A percentile compares a stretch with the other conserved stretches of the same genome.
Conservation (phyloP, 306 rosid genomes). For the Vigna nakashimae region DNA sequence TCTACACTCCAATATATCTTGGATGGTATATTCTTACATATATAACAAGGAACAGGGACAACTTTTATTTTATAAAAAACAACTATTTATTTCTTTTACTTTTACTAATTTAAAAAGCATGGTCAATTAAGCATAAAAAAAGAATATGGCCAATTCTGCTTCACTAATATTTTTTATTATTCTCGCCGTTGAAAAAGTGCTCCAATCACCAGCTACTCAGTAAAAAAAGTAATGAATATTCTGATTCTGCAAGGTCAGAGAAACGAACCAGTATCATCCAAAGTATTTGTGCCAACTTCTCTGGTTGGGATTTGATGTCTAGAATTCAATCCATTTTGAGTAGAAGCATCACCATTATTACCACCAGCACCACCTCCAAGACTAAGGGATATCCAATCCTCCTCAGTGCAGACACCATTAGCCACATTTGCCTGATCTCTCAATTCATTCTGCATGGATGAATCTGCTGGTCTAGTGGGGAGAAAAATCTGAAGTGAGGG, state of each 20-base stretch:
- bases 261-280: slow-evolving; percentile 79
- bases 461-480: slow-evolving; percentile 90
- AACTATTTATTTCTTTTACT: background rate
- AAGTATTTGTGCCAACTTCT: slow-evolving; percentile 61
- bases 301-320: slow-evolving; percentile 66
- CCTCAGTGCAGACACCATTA: slow-evolving; percentile 84
- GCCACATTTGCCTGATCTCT: slow-evolving; percentile 79
- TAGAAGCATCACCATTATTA: slow-evolving; percentile 60
- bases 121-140: background rate
- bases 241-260: slow-evolving; percentile 36
- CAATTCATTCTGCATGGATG: slow-evolving; percentile 71
- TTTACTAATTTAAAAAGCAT: background rate
- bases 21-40: background rate
- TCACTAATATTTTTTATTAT: background rate
- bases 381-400: slow-evolving; percentile 94
- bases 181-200: background rate
- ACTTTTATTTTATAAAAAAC: background rate
- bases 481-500: slow-evolving; percentile 98
- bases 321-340: slow-evolving; percentile 70
- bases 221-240: background rate
- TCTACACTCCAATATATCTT: background rate
- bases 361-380: slow-evolving; percentile 84
- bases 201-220: background rate
- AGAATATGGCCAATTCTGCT: too few species aligned
- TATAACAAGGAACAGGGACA: background rate